Evolutionary conservation across 257 asterid species (phyloP).

Genomic region (Nicotiana otophora): DNA sequence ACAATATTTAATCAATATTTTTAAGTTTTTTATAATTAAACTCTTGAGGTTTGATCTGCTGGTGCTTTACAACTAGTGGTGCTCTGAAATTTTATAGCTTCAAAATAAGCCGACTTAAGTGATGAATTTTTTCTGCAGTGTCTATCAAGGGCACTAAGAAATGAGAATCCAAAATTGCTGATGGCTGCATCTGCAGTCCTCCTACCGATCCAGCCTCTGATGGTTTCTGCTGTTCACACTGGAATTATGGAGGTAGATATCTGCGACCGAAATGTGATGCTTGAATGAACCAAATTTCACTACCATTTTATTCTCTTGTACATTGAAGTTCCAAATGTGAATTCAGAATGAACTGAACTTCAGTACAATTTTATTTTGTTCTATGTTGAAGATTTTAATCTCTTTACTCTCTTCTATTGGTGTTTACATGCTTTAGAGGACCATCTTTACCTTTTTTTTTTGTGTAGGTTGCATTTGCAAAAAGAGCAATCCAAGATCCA

Average conservation of each 20-base stretch:
- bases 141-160: slow-evolving; percentile 76
- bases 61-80: not conserved
- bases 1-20: too few relatives aligned
- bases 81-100: not conserved
- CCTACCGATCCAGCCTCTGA: slow-evolving; percentile 82
- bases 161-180: slow-evolving; percentile 77
- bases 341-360: not conserved
- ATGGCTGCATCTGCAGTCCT: slow-evolving; percentile 83
- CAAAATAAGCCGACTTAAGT: not conserved
- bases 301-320: not conserved
- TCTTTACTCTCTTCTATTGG: not conserved
- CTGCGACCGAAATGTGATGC: not conserved
- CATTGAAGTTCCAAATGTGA: not conserved
- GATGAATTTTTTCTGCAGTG: slow-evolving; percentile 43
- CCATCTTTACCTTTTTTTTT: not conserved
- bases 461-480: slow-evolving; percentile 76
- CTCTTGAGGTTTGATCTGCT: not conserved
- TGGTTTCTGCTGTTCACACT: slow-evolving; percentile 95
- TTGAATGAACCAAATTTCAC: not conserved
- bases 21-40: too few relatives aligned
- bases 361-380: not conserved
- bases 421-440: not conserved
- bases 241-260: slow-evolving; percentile 90
- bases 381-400: not conserved
- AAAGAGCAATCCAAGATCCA: slow-evolving; percentile 75